Conservation (phyloP, 2,329 filamentous ascomycete species). For the Nothophoma quercina region DNA sequence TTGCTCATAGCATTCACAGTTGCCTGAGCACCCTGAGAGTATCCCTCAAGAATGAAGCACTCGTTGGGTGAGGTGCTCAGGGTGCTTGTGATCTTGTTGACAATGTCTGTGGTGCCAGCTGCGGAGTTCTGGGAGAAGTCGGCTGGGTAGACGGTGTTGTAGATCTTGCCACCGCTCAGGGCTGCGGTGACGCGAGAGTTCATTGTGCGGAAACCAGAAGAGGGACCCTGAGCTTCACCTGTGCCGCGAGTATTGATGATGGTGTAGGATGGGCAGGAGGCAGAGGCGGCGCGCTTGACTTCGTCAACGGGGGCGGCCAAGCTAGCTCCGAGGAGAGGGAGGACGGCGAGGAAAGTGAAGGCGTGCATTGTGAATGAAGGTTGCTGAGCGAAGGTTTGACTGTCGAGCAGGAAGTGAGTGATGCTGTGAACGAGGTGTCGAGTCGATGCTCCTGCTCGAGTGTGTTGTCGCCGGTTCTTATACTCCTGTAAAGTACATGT, state of each 20-base stretch:
- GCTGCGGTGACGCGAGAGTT: slow-evolving; percentile 37
- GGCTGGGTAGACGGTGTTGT: slow-evolving; percentile 48
- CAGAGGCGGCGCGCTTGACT: slow-evolving; percentile 17
- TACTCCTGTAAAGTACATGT: not conserved
- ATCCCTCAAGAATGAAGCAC: slow-evolving; percentile 50
- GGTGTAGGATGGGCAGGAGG: slow-evolving; percentile 29
- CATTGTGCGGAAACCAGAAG: slow-evolving; percentile 44
- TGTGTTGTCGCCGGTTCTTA: not conserved
- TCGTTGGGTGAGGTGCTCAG: slow-evolving; percentile 34
- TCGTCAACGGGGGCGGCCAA: slow-evolving; percentile 20
- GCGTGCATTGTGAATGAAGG: slow-evolving; percentile 20
- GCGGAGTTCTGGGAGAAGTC: slow-evolving; percentile 34
- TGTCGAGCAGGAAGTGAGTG: not conserved
- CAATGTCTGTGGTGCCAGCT: slow-evolving; percentile 42
- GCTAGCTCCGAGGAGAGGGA: slow-evolving; percentile 20
- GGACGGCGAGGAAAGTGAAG: slow-evolving; percentile 13
- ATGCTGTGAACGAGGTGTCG: not conserved
- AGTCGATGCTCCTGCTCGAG: not conserved
- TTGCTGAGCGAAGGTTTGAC: not conserved
- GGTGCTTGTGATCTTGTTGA: slow-evolving; percentile 40
- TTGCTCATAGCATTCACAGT: slow-evolving; percentile 44
- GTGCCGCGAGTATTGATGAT: slow-evolving; percentile 36
- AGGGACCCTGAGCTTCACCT: slow-evolving; percentile 25
- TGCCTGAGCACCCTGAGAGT: slow-evolving; percentile 49
- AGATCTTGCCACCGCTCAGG: slow-evolving; percentile 43